Percentiles rank a stretch among this genome's conserved stretches.
phyloP scores from a whole-genome alignment of 1,139 yeast species.

The Magnusiomyces fungicola region DNA sequence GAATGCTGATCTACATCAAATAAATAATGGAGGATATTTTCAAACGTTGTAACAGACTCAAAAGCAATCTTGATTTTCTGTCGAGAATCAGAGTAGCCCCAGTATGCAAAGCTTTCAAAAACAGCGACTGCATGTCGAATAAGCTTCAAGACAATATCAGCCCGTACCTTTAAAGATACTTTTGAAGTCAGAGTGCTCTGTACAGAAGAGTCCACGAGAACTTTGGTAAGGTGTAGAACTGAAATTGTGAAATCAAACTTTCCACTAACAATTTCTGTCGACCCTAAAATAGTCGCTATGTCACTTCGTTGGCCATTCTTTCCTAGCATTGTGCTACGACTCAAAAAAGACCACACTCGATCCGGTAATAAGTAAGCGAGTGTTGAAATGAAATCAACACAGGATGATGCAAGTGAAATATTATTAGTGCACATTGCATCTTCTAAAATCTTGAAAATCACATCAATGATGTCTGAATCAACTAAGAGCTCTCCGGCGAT shows the following conservation, averaged over 20 bases:
- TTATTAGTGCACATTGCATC: constrained; percentile 56
- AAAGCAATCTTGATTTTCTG: constrained; percentile 62
- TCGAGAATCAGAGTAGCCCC: constrained; percentile 51
- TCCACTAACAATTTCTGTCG: constrained; percentile 66
- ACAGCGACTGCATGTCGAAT: constrained; percentile 52
- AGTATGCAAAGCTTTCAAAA: constrained; percentile 66
- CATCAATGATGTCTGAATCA: constrained; percentile 62
- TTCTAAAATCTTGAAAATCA: constrained; percentile 59
- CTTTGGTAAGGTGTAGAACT: constrained; percentile 47
- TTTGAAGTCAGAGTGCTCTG: constrained; percentile 29
- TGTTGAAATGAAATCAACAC: constrained; percentile 46
- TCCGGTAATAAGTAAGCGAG: constrained; percentile 47
- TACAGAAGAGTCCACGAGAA: constrained; percentile 50
- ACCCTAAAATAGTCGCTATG: constrained; percentile 55
- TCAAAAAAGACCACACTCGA: constrained; percentile 73
- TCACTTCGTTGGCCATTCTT: constrained; percentile 65
- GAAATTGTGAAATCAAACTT: constrained; percentile 57
- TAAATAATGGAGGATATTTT: constrained; percentile 46
- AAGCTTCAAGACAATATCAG: constrained; percentile 50
- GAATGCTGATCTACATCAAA: constrained; percentile 50
- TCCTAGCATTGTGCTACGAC: constrained; percentile 58
- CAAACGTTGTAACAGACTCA: constrained; percentile 48
- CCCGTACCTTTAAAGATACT: constrained; percentile 42
- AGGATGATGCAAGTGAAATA: constrained; percentile 40
- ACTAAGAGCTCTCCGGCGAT: constrained; percentile 53